These are phyloP conservation scores for Morella rubra DNA, from an alignment of 306 rosid species.

Conservation along the genomic window DNA sequence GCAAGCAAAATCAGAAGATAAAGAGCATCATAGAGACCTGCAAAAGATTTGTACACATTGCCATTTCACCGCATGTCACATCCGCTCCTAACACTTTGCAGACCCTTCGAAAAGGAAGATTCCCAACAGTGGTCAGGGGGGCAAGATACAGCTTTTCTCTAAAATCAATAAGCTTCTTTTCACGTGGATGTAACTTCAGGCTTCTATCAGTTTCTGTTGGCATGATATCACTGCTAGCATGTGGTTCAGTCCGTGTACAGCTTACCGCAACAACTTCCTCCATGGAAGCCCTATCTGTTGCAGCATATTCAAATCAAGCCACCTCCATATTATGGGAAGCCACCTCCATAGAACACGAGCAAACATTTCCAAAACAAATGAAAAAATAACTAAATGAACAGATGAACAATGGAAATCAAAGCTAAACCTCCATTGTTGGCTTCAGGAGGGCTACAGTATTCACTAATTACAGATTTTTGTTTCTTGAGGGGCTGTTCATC, in stretches of 20 bases:
- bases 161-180: conserved; percentile 84
- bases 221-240: conserved; percentile 31
- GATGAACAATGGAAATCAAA: conserved; percentile 3
- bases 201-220: conserved; percentile 57
- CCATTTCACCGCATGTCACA: conserved; percentile 97
- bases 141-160: conserved; percentile 91
- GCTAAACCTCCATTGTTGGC: conserved; percentile 57
- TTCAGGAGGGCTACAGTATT: conserved; percentile 29
- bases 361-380: not conserved
- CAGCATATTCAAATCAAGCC: conserved; percentile 23
- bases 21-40: conserved; percentile 53
- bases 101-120: conserved; percentile 96
- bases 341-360: conserved; percentile 8
- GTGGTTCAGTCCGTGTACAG: conserved; percentile 45
- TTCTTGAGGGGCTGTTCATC: conserved; percentile 61
- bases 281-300: conserved; percentile 38
- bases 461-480: conserved; percentile 47
- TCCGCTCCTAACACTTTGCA: conserved; percentile 92
- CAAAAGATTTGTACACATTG: conserved; percentile 93
- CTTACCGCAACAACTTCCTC: conserved; percentile 36
- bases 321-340: conserved; percentile 13
- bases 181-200: conserved; percentile 67
- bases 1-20: conserved; percentile 24
- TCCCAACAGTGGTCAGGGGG: conserved; percentile 95
- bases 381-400: not conserved